These are phyloP conservation scores for Nakazawaea anatomiae DNA, from an alignment of 805 yeast species.

Conservation along the genomic window DNA sequence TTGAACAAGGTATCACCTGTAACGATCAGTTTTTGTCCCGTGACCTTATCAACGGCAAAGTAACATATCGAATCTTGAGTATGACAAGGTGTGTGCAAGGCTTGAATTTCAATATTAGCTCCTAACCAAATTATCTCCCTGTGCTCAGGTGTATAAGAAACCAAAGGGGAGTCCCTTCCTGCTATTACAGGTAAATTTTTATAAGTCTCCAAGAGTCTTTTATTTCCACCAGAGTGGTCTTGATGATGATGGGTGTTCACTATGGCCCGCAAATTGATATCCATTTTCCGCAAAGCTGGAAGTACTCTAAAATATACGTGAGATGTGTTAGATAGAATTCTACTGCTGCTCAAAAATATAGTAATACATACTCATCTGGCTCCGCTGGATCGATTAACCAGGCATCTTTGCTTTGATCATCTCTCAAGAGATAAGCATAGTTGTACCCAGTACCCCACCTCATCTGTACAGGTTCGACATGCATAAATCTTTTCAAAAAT, in stretches of 20 bases:
- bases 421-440: conserved; percentile 76
- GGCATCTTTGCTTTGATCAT: conserved; percentile 57
- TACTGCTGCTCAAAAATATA: no score
- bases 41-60: conserved; percentile 56
- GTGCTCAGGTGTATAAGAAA: conserved; percentile 65
- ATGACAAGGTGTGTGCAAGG: conserved; percentile 96
- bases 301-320: conserved; percentile 24
- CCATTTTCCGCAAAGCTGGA: conserved; percentile 34
- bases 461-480: conserved; percentile 52
- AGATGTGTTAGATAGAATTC: neutral
- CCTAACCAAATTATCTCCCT: conserved; percentile 61
- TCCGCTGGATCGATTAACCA: conserved; percentile 94
- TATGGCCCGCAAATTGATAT: conserved; percentile 59
- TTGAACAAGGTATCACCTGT: conserved; percentile 95
- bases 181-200: conserved; percentile 66
- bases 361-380: conserved; percentile 48
- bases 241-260: conserved; percentile 96
- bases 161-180: conserved; percentile 75
- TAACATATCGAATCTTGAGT: conserved; percentile 96
- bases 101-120: conserved; percentile 55
- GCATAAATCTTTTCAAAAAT: conserved; percentile 1
- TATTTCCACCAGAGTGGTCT: conserved; percentile 91
- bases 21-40: conserved; percentile 69
- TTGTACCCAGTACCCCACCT: conserved; percentile 94
- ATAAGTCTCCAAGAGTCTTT: conserved; percentile 17